These are phyloP conservation scores for Vitis hybrid DNA, from an alignment of 177 flowering plant species.

Conservation along the genomic window DNA sequence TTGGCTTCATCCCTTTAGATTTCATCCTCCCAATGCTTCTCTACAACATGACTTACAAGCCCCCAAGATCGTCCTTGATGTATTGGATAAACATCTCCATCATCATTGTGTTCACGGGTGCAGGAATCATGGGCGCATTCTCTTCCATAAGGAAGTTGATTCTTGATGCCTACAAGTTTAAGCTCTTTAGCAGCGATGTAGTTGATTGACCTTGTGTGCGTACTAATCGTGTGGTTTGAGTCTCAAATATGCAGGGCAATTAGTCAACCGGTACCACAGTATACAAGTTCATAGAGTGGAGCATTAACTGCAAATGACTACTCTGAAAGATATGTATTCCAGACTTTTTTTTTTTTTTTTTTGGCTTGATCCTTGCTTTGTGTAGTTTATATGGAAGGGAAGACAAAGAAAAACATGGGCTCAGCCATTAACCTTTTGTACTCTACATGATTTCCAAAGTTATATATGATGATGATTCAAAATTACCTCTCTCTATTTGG, in stretches of 20 bases:
- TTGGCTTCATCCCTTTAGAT: conserved; percentile 96
- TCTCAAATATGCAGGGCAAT: not conserved
- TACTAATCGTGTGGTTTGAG: too few species aligned
- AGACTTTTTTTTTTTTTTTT: too few species aligned
- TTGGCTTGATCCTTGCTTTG: too few species aligned
- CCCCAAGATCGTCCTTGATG: conserved; percentile 46
- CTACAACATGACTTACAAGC: conserved; percentile 86
- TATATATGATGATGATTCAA: too few species aligned
- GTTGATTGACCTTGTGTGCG: conserved; percentile 36
- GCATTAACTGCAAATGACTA: too few species aligned
- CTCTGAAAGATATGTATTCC: too few species aligned
- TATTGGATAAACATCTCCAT: conserved; percentile 69
- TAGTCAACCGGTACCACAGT: not conserved
- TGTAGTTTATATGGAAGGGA: too few species aligned
- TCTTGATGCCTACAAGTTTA: conserved; percentile 80
- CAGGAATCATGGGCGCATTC: conserved; percentile 81
- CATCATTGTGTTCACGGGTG: conserved; percentile 69
- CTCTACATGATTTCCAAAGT: too few species aligned
- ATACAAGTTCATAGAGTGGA: too few species aligned
- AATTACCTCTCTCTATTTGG: too few species aligned
- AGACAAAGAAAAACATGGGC: too few species aligned
- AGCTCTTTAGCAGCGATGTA: conserved; percentile 77
- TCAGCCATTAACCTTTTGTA: too few species aligned
- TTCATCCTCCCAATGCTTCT: conserved; percentile 93
- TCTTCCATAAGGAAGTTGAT: conserved; percentile 77